These are phyloP conservation scores for Seiridium cupressi DNA, from an alignment of 2,329 filamentous ascomycete species.

Conservation along the genomic window DNA sequence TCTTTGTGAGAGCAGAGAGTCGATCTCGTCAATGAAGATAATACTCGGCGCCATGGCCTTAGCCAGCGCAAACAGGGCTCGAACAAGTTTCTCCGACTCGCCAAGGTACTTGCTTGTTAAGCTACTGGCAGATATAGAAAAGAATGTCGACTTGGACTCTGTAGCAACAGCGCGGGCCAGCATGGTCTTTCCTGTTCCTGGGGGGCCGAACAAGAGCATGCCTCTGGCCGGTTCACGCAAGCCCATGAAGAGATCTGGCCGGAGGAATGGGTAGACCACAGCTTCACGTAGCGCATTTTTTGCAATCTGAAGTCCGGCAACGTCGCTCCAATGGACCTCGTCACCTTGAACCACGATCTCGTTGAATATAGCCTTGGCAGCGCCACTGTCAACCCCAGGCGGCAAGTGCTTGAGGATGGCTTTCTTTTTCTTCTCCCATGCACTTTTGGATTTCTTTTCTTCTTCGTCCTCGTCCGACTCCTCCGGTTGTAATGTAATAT, in stretches of 20 bases:
- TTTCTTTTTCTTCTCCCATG: conserved; percentile 62
- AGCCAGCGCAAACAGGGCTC: conserved; percentile 86
- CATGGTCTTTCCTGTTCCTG: conserved; percentile 99
- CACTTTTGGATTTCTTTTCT: conserved; percentile 37
- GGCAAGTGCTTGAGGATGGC: conserved; percentile 75
- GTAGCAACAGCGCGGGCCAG: conserved; percentile 91
- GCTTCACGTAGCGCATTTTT: conserved; percentile 93
- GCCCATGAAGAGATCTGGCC: conserved; percentile 94
- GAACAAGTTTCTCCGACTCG: conserved; percentile 93
- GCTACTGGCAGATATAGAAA: conserved; percentile 93
- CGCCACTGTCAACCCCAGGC: conserved; percentile 74
- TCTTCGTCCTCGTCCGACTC: conserved; percentile 15
- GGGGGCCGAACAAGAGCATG: conserved; percentile 94
- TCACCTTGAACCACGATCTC: conserved; percentile 95
- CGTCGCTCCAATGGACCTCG: conserved; percentile 91
- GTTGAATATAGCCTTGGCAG: conserved; percentile 90
- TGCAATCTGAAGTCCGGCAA: conserved; percentile 85
- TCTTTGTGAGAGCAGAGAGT: conserved; percentile 83
- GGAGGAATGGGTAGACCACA: conserved; percentile 93
- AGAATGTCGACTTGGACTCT: conserved; percentile 92
- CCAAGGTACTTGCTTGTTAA: conserved; percentile 95
- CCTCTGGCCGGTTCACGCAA: conserved; percentile 89
- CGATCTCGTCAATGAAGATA: conserved; percentile 98
- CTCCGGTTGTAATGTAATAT: neutral
- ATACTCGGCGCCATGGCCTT: conserved; percentile 89